Conservation (phyloP, 768 basidiomycete genomes). For the Harrya chromipes region DNA sequence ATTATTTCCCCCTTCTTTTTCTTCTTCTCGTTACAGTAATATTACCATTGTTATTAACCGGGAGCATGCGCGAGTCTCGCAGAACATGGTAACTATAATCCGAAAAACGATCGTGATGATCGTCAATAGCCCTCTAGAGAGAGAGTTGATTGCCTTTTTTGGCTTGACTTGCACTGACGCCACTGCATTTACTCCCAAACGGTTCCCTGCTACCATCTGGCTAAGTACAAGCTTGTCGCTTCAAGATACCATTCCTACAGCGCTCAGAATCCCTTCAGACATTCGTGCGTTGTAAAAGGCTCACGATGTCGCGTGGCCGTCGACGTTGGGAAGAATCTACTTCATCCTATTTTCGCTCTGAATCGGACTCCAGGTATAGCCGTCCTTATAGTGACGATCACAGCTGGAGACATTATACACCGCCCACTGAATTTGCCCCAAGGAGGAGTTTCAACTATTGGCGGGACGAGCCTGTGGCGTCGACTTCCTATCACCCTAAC, state of each 20-base stretch:
- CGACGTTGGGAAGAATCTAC: constrained; percentile 11
- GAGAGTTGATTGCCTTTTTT: neutral
- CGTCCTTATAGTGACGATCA: constrained; percentile 8
- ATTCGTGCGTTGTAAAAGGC: constrained; percentile 7
- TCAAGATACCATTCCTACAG: constrained; percentile 18
- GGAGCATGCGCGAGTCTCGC: neutral
- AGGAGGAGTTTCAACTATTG: constrained; percentile 22
- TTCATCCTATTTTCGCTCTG: constrained; percentile 2
- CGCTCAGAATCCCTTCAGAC: neutral
- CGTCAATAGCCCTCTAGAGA: too few species aligned
- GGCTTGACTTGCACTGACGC: neutral
- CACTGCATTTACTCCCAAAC: too few species aligned
- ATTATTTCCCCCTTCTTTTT: too few species aligned
- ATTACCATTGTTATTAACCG: too few species aligned
- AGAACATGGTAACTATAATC: too few species aligned
- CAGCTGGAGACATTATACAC: constrained; percentile 9
- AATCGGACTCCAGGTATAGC: constrained; percentile 1
- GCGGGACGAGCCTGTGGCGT: constrained; percentile 12
- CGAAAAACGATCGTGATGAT: too few species aligned
- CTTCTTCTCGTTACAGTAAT: too few species aligned
- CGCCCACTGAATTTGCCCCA: neutral
- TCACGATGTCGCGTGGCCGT: constrained; percentile 16
- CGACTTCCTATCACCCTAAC: constrained; percentile 3
- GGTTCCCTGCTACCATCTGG: neutral
- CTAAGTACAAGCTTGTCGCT: neutral